These are phyloP conservation scores for Fusarium sp. DNA, from an alignment of 2,329 filamentous ascomycete species.

Conservation along the genomic window DNA sequence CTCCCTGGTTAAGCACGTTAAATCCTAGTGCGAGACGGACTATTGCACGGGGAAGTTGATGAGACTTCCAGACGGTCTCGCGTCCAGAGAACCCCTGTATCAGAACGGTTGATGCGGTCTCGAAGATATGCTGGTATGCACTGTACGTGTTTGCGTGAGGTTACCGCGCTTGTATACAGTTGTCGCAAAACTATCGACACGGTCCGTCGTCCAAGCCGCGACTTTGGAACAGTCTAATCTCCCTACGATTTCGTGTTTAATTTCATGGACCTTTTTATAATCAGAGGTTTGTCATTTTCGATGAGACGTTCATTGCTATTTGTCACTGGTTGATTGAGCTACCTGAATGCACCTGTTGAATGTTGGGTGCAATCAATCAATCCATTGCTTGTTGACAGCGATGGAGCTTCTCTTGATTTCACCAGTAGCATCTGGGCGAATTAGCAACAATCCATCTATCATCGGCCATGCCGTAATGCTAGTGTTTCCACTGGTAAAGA, in stretches of 20 bases:
- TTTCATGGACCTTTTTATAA: conserved; percentile 45
- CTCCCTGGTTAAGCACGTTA: conserved; percentile 38
- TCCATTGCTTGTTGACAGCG: neutral
- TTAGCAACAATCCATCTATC: conserved; percentile 22
- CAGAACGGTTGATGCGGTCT: neutral
- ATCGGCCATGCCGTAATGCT: conserved; percentile 20
- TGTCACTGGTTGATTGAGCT: conserved; percentile 3
- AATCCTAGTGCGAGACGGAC: conserved; percentile 31
- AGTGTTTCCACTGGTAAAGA: conserved; percentile 1
- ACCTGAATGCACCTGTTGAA: conserved; percentile 24
- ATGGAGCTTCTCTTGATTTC: neutral
- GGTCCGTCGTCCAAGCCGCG: conserved; percentile 35
- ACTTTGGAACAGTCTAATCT: conserved; percentile 45
- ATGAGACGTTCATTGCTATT: neutral
- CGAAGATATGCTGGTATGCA: conserved; percentile 38
- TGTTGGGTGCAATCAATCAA: neutral
- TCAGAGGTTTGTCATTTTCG: conserved; percentile 13
- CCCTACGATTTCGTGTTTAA: conserved; percentile 41
- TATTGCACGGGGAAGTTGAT: conserved; percentile 36
- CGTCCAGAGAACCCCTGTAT: conserved; percentile 26
- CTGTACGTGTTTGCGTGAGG: conserved; percentile 42
- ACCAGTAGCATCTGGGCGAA: conserved; percentile 13
- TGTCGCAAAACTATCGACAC: conserved; percentile 21
- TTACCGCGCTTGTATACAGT: conserved; percentile 11
- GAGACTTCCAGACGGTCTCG: conserved; percentile 33